Percentiles rank a stretch among this genome's conserved stretches.
phyloP scores from a whole-genome alignment of 2,329 filamentous ascomycete genomes.

The Sporothrix mexicana region DNA sequence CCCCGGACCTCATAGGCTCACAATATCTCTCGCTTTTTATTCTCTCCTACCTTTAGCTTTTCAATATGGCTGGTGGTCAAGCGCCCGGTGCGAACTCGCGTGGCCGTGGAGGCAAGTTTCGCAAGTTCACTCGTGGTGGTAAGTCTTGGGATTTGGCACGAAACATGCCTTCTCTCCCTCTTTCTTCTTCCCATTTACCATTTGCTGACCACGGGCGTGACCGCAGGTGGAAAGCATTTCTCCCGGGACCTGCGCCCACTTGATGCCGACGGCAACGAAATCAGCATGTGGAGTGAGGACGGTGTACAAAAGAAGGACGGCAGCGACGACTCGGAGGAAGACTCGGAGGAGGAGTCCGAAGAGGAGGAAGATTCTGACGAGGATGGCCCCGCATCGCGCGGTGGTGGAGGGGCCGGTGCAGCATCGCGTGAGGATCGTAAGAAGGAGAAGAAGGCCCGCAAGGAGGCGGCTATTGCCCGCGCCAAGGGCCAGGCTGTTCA shows the following conservation, averaged over 20 bases:
- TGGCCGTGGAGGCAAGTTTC: slow-evolving; percentile 91
- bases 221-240: slow-evolving; percentile 88
- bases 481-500: slow-evolving; percentile 74
- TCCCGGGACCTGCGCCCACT: slow-evolving; percentile 87
- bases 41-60: not conserved
- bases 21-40: not conserved
- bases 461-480: slow-evolving; percentile 59
- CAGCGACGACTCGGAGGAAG: slow-evolving; percentile 57
- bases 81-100: slow-evolving; percentile 60
- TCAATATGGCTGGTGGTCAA: slow-evolving; percentile 45
- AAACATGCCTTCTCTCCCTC: not conserved
- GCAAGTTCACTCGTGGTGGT: slow-evolving; percentile 93
- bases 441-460: slow-evolving; percentile 87
- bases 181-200: not conserved
- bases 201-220: not conserved
- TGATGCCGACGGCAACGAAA: slow-evolving; percentile 85
- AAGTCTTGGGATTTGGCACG: slow-evolving; percentile 41
- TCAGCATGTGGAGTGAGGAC: slow-evolving; percentile 83
- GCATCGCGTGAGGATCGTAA: slow-evolving; percentile 84
- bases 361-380: slow-evolving; percentile 55
- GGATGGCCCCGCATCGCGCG: slow-evolving; percentile 56
- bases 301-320: slow-evolving; percentile 46
- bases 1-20: not conserved
- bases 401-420: slow-evolving; percentile 48
- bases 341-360: slow-evolving; percentile 58